phyloP scores from a whole-genome alignment of 1,284 basidiomycete genomes.

The Microbotryum scabiosae region DNA sequence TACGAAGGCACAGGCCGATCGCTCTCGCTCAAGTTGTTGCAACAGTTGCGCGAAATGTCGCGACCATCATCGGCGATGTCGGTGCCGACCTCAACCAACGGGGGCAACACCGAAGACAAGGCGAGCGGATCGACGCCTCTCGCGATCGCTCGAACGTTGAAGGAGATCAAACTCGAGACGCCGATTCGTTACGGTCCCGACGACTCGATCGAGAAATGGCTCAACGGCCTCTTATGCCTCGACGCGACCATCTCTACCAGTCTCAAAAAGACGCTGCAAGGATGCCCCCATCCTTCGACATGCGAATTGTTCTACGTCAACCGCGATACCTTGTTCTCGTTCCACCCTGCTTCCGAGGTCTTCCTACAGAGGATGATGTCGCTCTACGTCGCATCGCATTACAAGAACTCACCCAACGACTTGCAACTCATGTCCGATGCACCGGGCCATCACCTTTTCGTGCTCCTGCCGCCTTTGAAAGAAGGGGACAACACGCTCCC shows the following conservation, averaged over 20 bases:
- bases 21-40: conserved; percentile 92
- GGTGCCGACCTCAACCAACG: conserved; percentile 48
- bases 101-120: conserved; percentile 38
- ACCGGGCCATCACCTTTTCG: conserved; percentile 93
- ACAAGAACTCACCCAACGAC: conserved; percentile 99
- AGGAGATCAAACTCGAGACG: conserved; percentile 89
- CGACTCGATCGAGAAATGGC: conserved; percentile 90
- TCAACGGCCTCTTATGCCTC: conserved; percentile 83
- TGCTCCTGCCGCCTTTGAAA: conserved; percentile 81
- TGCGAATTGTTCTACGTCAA: conserved; percentile 96
- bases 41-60: conserved; percentile 86
- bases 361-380: conserved; percentile 99
- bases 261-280: conserved; percentile 51
- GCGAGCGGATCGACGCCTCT: conserved; percentile 36
- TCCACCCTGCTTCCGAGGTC: conserved; percentile 89
- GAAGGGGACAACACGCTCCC: conserved; percentile 78
- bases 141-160: conserved; percentile 60
- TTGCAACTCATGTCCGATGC: conserved; percentile 94
- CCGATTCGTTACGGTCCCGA: conserved; percentile 86
- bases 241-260: conserved; percentile 71
- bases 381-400: conserved; percentile 92
- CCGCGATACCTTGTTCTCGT: conserved; percentile 93
- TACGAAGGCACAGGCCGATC: conserved; percentile 99
- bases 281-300: conserved; percentile 82
- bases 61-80: conserved; percentile 57